Evolutionary conservation across 2,329 filamentous ascomycete species (phyloP).

Genomic region (Trichocomaceae sp.): DNA sequence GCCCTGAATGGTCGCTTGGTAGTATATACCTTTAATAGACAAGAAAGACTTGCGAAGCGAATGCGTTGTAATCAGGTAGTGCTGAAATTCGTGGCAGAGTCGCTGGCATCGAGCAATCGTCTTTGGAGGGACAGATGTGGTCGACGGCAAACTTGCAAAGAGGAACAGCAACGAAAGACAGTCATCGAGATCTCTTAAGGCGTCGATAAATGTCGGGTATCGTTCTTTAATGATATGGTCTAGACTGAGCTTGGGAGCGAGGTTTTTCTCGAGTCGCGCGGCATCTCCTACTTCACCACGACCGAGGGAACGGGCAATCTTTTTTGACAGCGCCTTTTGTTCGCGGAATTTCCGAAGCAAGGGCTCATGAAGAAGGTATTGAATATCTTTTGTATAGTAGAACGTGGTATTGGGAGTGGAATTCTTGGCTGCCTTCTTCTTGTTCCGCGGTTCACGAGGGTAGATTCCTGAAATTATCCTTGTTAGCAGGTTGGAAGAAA

Average conservation of each 20-base stretch:
- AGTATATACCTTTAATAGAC: constrained; percentile 99
- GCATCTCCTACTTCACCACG: constrained; percentile 88
- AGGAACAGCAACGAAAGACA: constrained; percentile 95
- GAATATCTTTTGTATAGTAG: constrained; percentile 88
- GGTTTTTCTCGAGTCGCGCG: constrained; percentile 80
- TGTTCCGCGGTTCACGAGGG: constrained; percentile 90
- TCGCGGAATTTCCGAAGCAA: constrained; percentile 92
- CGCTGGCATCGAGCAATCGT: constrained; percentile 93
- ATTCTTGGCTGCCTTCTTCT: constrained; percentile 92
- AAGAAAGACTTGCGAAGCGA: constrained; percentile 92
- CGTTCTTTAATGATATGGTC: constrained; percentile 97
- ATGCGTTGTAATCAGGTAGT: constrained; percentile 90
- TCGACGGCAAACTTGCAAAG: constrained; percentile 92
- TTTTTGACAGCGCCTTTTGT: constrained; percentile 94
- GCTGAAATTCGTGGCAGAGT: constrained; percentile 90
- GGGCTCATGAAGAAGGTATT: constrained; percentile 95
- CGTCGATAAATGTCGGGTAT: constrained; percentile 94
- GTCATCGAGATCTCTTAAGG: constrained; percentile 89
- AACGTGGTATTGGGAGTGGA: constrained; percentile 89
- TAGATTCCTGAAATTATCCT: constrained; percentile 64
- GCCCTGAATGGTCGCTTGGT: constrained; percentile 93
- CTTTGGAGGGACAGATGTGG: constrained; percentile 81
- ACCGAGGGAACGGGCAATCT: constrained; percentile 87
- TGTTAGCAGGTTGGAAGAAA: neutral
- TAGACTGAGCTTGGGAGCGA: constrained; percentile 81